These are phyloP conservation scores for Trichoderma polysporum DNA, from an alignment of 2,329 filamentous ascomycete genomes.

Conservation along the genomic window DNA sequence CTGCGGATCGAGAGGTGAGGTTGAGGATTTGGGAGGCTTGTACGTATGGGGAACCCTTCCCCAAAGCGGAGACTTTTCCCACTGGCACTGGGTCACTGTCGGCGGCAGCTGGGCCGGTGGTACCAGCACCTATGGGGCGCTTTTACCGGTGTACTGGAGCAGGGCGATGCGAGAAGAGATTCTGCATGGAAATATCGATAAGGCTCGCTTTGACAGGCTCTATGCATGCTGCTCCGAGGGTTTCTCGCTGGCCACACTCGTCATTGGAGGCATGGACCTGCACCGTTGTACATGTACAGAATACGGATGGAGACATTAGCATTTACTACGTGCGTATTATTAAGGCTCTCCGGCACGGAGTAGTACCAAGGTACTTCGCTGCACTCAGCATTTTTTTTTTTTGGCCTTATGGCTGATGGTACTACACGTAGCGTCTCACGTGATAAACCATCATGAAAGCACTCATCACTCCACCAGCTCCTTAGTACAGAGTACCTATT, in stretches of 20 bases:
- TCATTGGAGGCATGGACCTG: conserved; percentile 2
- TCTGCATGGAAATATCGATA: conserved; percentile 19
- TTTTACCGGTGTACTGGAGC: conserved; percentile 2
- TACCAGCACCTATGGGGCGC: conserved; percentile 22
- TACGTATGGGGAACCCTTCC: conserved; percentile 35
- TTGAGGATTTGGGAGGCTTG: conserved; percentile 49
- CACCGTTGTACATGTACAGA: conserved; percentile 1
- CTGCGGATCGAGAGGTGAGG: conserved; percentile 56
- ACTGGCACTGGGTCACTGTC: conserved; percentile 29
- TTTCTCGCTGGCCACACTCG: neutral
- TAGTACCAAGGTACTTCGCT: too few species aligned
- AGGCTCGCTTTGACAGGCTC: conserved; percentile 1
- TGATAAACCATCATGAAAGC: neutral
- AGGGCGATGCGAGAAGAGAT: conserved; percentile 8
- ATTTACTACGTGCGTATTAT: neutral
- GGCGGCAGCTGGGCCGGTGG: conserved; percentile 21
- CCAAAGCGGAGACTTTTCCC: conserved; percentile 41
- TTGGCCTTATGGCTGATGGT: neutral
- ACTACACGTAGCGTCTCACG: neutral
- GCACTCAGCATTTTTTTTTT: neutral
- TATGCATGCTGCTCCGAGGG: neutral
- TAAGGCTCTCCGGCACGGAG: neutral
- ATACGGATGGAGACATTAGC: conserved; percentile 13
- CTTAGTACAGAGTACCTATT: too few species aligned
- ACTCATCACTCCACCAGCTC: too few species aligned